Evolutionary conservation across 2,329 filamentous ascomycete species (phyloP), one percentile per base, ranked within the genome.

Genomic region (Sarocladium strictum): DNA sequence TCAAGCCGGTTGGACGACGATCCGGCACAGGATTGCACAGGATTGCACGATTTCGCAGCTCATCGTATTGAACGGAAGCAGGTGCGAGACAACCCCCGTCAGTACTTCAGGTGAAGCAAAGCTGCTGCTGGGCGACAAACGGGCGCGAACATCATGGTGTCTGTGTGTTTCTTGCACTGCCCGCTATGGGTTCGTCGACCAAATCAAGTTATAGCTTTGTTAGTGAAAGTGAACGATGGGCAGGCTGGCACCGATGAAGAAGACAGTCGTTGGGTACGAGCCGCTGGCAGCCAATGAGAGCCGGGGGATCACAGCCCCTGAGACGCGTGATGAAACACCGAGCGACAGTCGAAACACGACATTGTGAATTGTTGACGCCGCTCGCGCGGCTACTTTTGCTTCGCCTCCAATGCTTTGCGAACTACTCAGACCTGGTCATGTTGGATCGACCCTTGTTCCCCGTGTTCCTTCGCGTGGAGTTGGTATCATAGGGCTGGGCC

Each of bases 301-400:
- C 7, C 4, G 50, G 14, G 11, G n/a, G 7, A 33, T 12, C 11
- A 26, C 10, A 2, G n/a, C 47, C 27, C 26, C 35, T 53, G 50
- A 53, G 35, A 53, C 50, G 33, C 15, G 23, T 26, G 35, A 40
- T 53, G 50, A 53, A 53, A 53, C 50, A 33, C 50, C 50, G 35
- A 53, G 50, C 35, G 50, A n/a, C 32, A 53, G 50, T 33, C 17
- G 24, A 33, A 33, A 51, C 47, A 51, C 12, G 29, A 15, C 9
- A 6, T n/a, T 17, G 21, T n/a, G 15, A 5, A 51, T 32, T 29
- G 23, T 15, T 24, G 10, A 49, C 17, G 27, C 17, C n/a, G 19
- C 10, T 51, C 47, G 47, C 47, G 47, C 47, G 47, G 5, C 47
- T 51, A 35, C 27, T 12, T n/a, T 6, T 15, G 43, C n/a, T 23